phyloP scores from a whole-genome alignment of 2,329 filamentous ascomycete genomes.

The Cordyceps cicadae region DNA sequence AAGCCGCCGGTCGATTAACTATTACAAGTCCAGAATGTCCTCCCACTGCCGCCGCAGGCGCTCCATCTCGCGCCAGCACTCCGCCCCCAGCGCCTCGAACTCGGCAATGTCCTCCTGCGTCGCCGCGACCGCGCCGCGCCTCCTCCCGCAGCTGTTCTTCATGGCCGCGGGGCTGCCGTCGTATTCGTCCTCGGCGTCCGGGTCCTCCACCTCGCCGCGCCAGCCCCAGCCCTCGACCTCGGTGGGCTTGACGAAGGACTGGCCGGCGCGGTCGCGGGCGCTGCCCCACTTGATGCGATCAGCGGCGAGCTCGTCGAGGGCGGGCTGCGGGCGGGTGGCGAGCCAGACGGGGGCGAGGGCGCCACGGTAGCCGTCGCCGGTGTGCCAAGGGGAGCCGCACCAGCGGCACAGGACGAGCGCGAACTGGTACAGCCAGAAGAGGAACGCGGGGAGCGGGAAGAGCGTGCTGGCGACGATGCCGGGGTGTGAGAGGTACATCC shows the following conservation, averaged over 20 bases:
- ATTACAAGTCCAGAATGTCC: constrained; percentile 22
- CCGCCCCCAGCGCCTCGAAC: constrained; percentile 54
- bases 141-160: constrained; percentile 48
- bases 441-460: constrained; percentile 61
- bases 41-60: constrained; percentile 60
- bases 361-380: constrained; percentile 64
- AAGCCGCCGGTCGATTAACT: not conserved
- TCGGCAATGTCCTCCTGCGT: constrained; percentile 51
- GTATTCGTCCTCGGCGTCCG: constrained; percentile 26
- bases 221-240: constrained; percentile 85
- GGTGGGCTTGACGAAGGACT: constrained; percentile 60
- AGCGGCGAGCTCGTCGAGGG: constrained; percentile 47
- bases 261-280: constrained; percentile 50
- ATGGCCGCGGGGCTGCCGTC: constrained; percentile 35
- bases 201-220: constrained; percentile 46
- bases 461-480: constrained; percentile 79
- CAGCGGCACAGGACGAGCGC: constrained; percentile 65
- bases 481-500: constrained; percentile 74
- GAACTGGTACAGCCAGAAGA: constrained; percentile 60
- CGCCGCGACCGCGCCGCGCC: constrained; percentile 46
- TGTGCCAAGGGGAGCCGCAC: constrained; percentile 85
- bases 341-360: constrained; percentile 73
- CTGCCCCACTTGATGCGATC: constrained; percentile 76
- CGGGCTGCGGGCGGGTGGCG: constrained; percentile 56
- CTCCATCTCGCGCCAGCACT: constrained; percentile 66